These are phyloP conservation scores for Aureobasidium sp. DNA, from an alignment of 2,329 filamentous ascomycete species.

Conservation along the genomic window DNA sequence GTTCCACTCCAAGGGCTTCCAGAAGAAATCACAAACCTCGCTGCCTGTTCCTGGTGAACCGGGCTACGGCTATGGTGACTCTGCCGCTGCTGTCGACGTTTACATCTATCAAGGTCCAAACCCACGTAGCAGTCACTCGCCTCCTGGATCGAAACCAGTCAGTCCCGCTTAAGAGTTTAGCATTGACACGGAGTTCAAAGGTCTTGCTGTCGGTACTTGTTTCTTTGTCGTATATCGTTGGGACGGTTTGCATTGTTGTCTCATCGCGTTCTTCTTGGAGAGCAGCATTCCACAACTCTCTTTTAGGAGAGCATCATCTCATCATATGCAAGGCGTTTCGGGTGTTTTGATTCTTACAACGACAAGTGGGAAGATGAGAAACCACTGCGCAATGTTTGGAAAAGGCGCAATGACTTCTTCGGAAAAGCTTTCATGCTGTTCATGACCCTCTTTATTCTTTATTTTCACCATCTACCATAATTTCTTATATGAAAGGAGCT, in stretches of 20 bases:
- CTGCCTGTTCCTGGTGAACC: conserved; percentile 25
- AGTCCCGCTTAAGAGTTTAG: background rate
- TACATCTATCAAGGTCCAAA: conserved; percentile 24
- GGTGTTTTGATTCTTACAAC: background rate
- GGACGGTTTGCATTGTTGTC: background rate
- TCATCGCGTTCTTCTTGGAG: background rate
- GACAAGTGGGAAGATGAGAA: background rate
- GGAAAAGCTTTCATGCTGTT: background rate
- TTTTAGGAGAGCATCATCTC: background rate
- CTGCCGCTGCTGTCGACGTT: conserved; percentile 26
- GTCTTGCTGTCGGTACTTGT: background rate
- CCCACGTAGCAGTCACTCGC: background rate
- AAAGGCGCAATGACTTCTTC: background rate
- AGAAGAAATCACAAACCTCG: conserved; percentile 22
- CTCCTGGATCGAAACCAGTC: background rate
- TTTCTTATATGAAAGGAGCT: background rate
- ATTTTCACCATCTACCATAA: background rate
- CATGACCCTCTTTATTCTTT: background rate
- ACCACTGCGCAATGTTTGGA: background rate
- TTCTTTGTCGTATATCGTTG: background rate
- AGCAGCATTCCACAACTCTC: background rate
- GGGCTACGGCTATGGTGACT: conserved; percentile 28
- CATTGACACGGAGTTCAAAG: background rate
- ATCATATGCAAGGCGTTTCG: background rate
- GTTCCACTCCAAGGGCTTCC: conserved; percentile 32